Conservation (phyloP, 805 yeast genomes). For the Blastobotrys chiropterorum region DNA sequence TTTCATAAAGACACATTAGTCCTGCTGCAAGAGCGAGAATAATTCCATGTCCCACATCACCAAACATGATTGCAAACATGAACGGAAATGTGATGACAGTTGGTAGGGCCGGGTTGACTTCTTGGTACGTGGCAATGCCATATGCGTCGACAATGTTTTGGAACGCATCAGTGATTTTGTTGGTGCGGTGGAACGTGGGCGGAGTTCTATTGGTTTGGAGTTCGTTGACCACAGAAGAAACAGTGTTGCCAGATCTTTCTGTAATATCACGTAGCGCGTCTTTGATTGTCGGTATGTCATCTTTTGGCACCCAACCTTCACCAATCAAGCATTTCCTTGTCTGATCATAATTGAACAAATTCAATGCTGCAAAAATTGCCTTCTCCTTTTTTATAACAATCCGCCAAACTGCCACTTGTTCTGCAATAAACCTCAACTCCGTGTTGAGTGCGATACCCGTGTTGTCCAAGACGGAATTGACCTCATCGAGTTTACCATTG, state of each 20-base stretch:
- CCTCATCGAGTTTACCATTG: conserved; percentile 45
- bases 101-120: conserved; percentile 93
- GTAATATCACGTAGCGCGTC: conserved; percentile 58
- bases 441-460: conserved; percentile 63
- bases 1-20: conserved; percentile 65
- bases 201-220: conserved; percentile 79
- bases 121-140: conserved; percentile 89
- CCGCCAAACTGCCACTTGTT: conserved; percentile 70
- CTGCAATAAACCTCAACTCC: conserved; percentile 72
- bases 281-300: conserved; percentile 56
- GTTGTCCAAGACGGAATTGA: conserved; percentile 54
- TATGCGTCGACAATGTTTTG: conserved; percentile 93
- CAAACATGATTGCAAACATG: conserved; percentile 98
- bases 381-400: conserved; percentile 68
- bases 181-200: conserved; percentile 88
- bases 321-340: conserved; percentile 78
- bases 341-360: conserved; percentile 73
- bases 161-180: conserved; percentile 87
- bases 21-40: conserved; percentile 70
- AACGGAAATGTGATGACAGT: conserved; percentile 95
- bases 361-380: conserved; percentile 70
- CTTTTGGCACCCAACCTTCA: conserved; percentile 95
- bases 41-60: conserved; percentile 95
- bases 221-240: conserved; percentile 44
- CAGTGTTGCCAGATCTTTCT: conserved; percentile 36